Evolutionary conservation across 140 eudicot genomes (phyloP).

Genomic region (Ambrosia hybrid): DNA sequence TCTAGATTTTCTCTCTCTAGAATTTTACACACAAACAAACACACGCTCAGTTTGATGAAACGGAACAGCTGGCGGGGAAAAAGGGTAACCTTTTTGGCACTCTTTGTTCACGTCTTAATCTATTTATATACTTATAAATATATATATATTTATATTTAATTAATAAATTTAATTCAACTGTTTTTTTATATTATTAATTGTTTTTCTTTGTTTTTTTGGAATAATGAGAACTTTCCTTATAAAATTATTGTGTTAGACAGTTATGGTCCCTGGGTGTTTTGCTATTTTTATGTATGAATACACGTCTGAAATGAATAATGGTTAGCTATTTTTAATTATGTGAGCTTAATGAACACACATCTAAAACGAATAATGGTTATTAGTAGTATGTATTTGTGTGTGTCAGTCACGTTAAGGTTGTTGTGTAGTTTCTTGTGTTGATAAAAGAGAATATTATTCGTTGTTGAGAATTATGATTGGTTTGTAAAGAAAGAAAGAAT

Average conservation of each 20-base stretch:
- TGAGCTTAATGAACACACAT: neutral
- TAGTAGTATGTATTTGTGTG: neutral
- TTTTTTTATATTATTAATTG: neutral
- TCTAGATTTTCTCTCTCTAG: slow-evolving; percentile 18
- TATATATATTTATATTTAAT: no score
- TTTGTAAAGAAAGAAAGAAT: no score
- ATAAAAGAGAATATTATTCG: neutral
- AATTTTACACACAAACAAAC: slow-evolving; percentile 7
- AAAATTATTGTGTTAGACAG: neutral
- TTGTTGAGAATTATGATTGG: neutral
- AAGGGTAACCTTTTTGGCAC: slow-evolving; percentile 21
- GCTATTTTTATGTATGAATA: neutral
- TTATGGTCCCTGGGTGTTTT: slow-evolving; percentile 9
- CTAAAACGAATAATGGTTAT: neutral
- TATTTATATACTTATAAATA: no score
- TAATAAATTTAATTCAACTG: slow-evolving; percentile 18
- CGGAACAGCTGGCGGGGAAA: slow-evolving; percentile 53
- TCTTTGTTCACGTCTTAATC: no score
- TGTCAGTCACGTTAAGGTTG: neutral
- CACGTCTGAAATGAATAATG: neutral
- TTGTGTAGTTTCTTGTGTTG: neutral
- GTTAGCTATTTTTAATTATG: neutral
- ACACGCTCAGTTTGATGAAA: slow-evolving; percentile 31
- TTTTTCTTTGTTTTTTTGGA: no score
- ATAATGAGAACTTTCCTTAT: neutral